phyloP scores from a whole-genome alignment of 352 stramenopile species.

The Pseudoperonospora humuli region DNA sequence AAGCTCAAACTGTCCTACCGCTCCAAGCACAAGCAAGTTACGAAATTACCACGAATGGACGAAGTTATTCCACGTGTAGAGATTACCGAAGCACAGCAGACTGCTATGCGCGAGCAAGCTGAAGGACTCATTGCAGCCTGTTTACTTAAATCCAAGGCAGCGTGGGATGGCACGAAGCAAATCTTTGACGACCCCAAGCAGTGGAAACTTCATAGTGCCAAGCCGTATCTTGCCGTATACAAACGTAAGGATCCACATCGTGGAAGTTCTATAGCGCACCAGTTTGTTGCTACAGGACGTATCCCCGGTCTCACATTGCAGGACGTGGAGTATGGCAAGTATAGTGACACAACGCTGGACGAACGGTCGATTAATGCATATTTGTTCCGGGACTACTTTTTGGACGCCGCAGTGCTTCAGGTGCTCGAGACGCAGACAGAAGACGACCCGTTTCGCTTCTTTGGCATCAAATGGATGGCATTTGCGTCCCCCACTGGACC shows the following conservation, averaged over 20 bases:
- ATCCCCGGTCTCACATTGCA: constrained; percentile 48
- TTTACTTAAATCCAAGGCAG: constrained; percentile 36
- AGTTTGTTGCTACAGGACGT: constrained; percentile 51
- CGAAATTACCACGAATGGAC: constrained; percentile 28
- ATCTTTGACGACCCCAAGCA: constrained; percentile 54
- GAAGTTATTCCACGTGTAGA: constrained; percentile 28
- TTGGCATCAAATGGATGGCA: constrained; percentile 72
- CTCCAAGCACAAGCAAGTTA: constrained; percentile 17
- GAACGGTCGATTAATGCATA: constrained; percentile 53
- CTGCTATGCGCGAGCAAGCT: constrained; percentile 22
- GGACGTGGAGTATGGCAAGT: constrained; percentile 62
- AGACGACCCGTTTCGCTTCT: constrained; percentile 60
- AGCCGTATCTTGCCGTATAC: constrained; percentile 47
- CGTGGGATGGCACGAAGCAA: constrained; percentile 49
- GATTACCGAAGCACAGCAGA: constrained; percentile 22
- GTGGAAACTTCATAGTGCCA: constrained; percentile 57
- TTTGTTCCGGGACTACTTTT: constrained; percentile 51
- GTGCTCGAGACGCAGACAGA: constrained; percentile 48
- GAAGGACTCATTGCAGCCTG: constrained; percentile 32
- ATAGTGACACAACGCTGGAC: constrained; percentile 61
- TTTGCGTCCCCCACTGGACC: constrained; percentile 30
- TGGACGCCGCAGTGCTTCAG: constrained; percentile 65
- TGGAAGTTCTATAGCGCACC: constrained; percentile 14
- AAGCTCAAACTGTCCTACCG: constrained; percentile 24
- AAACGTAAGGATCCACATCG: constrained; percentile 22